phyloP scores from a whole-genome alignment of 2,329 filamentous ascomycete species.

The Botryosphaeria dothidea region DNA sequence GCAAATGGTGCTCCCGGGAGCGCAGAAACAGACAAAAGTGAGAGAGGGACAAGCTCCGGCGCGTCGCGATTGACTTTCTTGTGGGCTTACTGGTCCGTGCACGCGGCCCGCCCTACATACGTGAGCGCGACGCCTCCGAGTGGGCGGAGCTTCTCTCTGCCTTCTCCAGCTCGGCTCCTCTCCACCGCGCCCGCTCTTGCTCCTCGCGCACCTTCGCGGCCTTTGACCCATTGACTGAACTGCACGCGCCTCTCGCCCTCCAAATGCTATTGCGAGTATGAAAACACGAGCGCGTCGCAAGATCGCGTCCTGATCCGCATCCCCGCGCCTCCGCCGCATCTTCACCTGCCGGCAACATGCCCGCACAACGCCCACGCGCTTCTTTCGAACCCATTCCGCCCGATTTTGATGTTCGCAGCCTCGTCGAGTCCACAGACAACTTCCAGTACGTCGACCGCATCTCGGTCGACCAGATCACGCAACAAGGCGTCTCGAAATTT shows the following conservation, averaged over 20 bases:
- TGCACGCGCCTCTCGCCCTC: not conserved
- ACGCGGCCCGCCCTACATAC: not conserved
- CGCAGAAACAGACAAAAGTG: too few relatives aligned
- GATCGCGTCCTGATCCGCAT: not conserved
- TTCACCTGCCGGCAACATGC: conserved; percentile 58
- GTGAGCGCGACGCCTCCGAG: not conserved
- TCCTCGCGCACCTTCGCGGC: not conserved
- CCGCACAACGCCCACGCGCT: conserved; percentile 75
- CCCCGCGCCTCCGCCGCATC: not conserved
- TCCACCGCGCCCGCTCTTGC: not conserved
- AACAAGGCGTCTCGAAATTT: conserved; percentile 75
- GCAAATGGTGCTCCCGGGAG: too few relatives aligned
- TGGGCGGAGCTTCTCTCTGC: not conserved
- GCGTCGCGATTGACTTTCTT: not conserved
- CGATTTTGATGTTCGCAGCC: conserved; percentile 71
- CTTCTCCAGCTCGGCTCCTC: not conserved
- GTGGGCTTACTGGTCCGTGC: not conserved
- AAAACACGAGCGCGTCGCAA: not conserved
- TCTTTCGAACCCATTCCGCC: conserved; percentile 91
- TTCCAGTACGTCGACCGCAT: conserved; percentile 87
- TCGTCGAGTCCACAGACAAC: conserved; percentile 78
- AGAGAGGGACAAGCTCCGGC: not conserved
- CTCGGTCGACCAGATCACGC: conserved; percentile 73
- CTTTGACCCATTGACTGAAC: not conserved
- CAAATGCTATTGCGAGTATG: not conserved